Evolutionary conservation across 73 alveolate species (phyloP), one percentile per base, ranked within the genome.

Genomic region (Uronychia setigera): DNA sequence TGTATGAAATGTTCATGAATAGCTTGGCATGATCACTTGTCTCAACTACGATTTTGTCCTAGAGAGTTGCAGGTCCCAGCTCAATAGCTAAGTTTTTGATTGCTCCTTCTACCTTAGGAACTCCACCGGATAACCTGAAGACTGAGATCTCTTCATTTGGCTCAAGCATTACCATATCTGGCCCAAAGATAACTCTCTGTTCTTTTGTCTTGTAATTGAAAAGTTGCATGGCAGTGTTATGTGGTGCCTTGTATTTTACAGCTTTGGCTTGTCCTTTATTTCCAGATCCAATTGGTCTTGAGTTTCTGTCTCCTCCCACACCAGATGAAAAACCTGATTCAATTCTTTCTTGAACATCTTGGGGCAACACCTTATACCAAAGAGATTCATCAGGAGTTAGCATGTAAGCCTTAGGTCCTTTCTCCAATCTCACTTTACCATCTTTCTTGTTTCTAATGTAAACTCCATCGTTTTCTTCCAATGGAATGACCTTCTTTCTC

Each of bases 1-100:
- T 92, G 76, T 94, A 94, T 35, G 94, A 59, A 28, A 94, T 88
- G 32, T 94, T 89, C 59, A 94, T 35, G 59, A 32, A 78, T 31
- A 94, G 80, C 81, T 92, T 94, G 0, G 98, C 98, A 93, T 94
- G 98, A 74, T 94, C 98, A 57, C 92, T 77, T 13, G 98, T 94
- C 82, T 94, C 98, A n/a, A 94, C 95, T 77, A 77, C 82, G 46
- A 94, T 81, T 33, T 82, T 27, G 60, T 94, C 98, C 30, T 92
- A 87, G 96, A 94, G 88, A 75, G 89, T 87, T 33, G 84, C 95
- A 0, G 98, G 98, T 29, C 98, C 98, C 29, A 94, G 80, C 84
- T 86, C 60, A 0, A 93, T 57, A 19, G 95, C 84, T 11, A 92
- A 59, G 0, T 84, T 85, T 76, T 87, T 77, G 29, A 92, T 92